phyloP scores from a whole-genome alignment of 805 yeast genomes.

The Deakozyma indianensis region DNA sequence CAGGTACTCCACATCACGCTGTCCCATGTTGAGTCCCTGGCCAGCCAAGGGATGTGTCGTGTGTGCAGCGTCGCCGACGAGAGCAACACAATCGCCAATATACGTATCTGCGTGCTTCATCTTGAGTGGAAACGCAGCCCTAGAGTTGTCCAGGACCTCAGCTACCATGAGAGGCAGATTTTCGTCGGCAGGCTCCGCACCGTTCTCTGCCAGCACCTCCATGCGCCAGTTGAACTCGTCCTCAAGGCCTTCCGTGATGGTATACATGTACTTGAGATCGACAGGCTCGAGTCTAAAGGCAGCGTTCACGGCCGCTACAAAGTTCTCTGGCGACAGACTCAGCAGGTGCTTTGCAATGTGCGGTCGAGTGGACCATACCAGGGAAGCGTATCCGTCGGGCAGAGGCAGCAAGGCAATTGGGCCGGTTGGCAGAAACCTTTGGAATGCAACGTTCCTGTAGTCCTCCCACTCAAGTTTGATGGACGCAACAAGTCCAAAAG shows the following conservation, averaged over 20 bases:
- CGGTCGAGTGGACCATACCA: conserved; percentile 87
- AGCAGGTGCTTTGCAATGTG: conserved; percentile 52
- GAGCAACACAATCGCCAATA: conserved; percentile 67
- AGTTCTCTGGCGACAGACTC: conserved; percentile 43
- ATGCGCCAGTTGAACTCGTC: conserved; percentile 68
- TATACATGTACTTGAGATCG: conserved; percentile 61
- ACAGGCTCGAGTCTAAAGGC: conserved; percentile 66
- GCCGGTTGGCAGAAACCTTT: conserved; percentile 80
- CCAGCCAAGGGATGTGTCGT: conserved; percentile 97
- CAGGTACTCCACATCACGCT: conserved; percentile 69
- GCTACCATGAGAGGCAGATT: conserved; percentile 53
- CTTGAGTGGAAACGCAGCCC: conserved; percentile 82
- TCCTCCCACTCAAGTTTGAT: conserved; percentile 61
- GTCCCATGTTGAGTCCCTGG: conserved; percentile 97
- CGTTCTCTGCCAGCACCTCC: conserved; percentile 29
- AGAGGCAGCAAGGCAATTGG: conserved; percentile 86
- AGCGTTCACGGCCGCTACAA: conserved; percentile 66
- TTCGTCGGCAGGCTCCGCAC: conserved; percentile 21
- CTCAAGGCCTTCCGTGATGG: conserved; percentile 31
- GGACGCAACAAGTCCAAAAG: conserved; percentile 90
- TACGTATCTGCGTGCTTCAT: conserved; percentile 86
- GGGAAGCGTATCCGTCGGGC: conserved; percentile 73
- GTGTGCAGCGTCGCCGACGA: conserved; percentile 98
- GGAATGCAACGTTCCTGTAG: conserved; percentile 72
- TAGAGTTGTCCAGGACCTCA: conserved; percentile 42